These are phyloP conservation scores for Eimeria necatrix DNA, from an alignment of 169 alveolate genomes.

Conservation along the genomic window DNA sequence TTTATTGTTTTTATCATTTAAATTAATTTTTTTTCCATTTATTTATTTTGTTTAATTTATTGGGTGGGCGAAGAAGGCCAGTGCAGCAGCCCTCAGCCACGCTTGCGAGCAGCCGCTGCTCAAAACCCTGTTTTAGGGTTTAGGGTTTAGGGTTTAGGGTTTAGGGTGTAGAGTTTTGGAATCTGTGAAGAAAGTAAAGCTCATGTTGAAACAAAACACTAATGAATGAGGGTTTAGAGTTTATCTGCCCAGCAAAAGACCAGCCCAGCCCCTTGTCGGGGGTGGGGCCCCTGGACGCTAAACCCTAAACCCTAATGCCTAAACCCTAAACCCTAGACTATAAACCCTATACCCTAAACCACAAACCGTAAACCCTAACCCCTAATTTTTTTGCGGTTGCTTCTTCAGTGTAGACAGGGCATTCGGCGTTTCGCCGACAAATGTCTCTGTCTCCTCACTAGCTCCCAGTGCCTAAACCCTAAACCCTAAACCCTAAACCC, in stretches of 20 bases:
- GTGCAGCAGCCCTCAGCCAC: no score
- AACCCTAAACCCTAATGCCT: constrained; percentile 6
- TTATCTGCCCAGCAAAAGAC: background rate
- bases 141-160: constrained; percentile 17
- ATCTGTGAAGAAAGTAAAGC: background rate
- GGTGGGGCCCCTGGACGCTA: constrained; percentile 11
- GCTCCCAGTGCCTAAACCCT: no score
- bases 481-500: constrained; percentile 19
- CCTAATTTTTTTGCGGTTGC: background rate
- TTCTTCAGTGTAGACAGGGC: background rate
- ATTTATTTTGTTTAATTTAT: no score
- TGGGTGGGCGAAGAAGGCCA: no score
- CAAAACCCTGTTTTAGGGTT: background rate
- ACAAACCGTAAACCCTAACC: background rate
- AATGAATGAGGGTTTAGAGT: background rate
- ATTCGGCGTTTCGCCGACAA: background rate
- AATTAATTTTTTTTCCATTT: no score
- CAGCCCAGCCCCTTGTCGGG: constrained; percentile 13
- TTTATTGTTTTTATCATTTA: no score
- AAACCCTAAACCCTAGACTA: constrained; percentile 5
- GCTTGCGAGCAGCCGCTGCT: no score
- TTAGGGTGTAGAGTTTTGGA: no score
- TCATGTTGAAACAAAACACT: background rate
- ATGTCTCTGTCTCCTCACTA: background rate
- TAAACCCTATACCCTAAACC: background rate